These are phyloP conservation scores for Rhizopus stolonifer DNA, from an alignment of 371 early-diverging fungal species.

Conservation along the genomic window DNA sequence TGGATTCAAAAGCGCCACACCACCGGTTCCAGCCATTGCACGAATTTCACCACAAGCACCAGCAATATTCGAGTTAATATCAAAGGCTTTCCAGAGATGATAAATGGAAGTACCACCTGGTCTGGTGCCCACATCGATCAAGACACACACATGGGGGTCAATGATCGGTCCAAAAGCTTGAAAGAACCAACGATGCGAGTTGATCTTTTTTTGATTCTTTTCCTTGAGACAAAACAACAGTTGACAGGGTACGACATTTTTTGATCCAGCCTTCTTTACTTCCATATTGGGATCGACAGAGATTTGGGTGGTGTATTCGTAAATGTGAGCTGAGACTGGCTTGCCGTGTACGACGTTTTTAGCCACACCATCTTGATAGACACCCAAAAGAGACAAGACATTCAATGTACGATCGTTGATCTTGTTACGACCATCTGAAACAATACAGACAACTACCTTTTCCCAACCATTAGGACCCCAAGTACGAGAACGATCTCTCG, in stretches of 20 bases:
- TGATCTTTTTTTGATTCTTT: constrained; percentile 90
- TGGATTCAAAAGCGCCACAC: constrained; percentile 73
- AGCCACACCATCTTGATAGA: constrained; percentile 88
- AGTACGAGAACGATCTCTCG: constrained; percentile 71
- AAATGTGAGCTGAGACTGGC: constrained; percentile 77
- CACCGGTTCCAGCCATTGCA: constrained; percentile 78
- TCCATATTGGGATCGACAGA: constrained; percentile 74
- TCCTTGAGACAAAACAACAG: constrained; percentile 93
- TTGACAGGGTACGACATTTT: constrained; percentile 86
- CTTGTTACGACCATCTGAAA: constrained; percentile 74
- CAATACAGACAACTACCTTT: constrained; percentile 88
- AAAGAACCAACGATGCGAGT: constrained; percentile 97
- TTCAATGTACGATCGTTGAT: constrained; percentile 71
- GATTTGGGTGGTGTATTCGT: constrained; percentile 90
- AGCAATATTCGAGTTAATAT: constrained; percentile 79
- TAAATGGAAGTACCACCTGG: constrained; percentile 87
- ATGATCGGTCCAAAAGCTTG: constrained; percentile 89
- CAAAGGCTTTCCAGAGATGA: constrained; percentile 92
- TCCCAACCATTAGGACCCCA: constrained; percentile 95
- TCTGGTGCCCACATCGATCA: constrained; percentile 94
- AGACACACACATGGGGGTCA: constrained; percentile 87
- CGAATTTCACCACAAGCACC: constrained; percentile 97
- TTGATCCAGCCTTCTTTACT: constrained; percentile 67
- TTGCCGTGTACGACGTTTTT: constrained; percentile 60
- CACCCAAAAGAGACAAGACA: constrained; percentile 84